Conservation (phyloP, 768 basidiomycete species). For the Ramaria sp. region DNA sequence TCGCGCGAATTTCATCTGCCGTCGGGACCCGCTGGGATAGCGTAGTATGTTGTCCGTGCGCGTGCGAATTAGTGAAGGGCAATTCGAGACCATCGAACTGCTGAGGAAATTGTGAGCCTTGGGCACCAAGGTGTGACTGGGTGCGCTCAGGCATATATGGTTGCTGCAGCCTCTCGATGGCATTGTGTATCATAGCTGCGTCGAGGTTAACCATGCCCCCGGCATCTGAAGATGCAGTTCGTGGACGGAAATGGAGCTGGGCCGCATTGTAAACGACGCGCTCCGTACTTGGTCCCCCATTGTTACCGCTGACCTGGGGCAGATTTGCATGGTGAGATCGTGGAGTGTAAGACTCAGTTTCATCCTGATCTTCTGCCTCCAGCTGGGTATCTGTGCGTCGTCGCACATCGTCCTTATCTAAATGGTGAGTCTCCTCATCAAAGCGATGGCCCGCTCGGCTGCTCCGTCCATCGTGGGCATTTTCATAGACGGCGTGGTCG, state of each 20-base stretch:
- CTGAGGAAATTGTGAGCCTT: neutral
- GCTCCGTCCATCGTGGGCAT: conserved; percentile 22
- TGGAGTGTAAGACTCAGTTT: conserved; percentile 39
- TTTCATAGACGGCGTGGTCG: conserved; percentile 19
- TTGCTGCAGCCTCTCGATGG: neutral
- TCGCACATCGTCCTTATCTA: conserved; percentile 19
- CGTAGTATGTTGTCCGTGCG: neutral
- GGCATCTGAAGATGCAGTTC: conserved; percentile 13
- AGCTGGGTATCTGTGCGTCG: conserved; percentile 15
- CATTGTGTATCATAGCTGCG: neutral
- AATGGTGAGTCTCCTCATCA: conserved; percentile 30
- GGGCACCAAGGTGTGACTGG: neutral
- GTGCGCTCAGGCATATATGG: neutral
- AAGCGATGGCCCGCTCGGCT: conserved; percentile 30
- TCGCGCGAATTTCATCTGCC: conserved; percentile 40
- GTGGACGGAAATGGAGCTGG: conserved; percentile 4
- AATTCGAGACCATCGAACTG: neutral
- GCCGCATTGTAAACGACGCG: conserved; percentile 3
- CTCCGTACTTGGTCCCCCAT: neutral
- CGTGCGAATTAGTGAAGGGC: neutral
- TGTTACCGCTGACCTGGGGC: conserved; percentile 20
- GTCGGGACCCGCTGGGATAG: conserved; percentile 12
- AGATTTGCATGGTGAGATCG: conserved; percentile 55
- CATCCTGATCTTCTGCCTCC: conserved; percentile 17
- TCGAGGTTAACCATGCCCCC: conserved; percentile 5